Percentiles rank a stretch among this genome's conserved stretches.
phyloP scores from a whole-genome alignment of 192 early-diverging fungal genomes.

The Diversispora eburnea region DNA sequence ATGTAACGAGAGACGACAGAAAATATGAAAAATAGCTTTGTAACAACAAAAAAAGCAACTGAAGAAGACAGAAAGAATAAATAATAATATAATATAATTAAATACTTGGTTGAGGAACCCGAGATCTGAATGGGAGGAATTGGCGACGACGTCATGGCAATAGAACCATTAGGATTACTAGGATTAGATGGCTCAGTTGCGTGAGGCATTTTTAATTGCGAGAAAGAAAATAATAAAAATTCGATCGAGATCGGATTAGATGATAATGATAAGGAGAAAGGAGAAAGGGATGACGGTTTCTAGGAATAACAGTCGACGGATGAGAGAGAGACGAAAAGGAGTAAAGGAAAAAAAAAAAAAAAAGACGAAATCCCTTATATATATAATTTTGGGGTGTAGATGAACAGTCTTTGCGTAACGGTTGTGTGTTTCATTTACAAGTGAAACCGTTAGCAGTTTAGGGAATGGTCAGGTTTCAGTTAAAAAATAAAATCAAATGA shows the following conservation, averaged over 20 bases:
- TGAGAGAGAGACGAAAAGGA: background rate
- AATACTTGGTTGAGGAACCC: background rate
- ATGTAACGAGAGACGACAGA: no score
- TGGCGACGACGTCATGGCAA: background rate
- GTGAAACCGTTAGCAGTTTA: background rate
- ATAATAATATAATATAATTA: background rate
- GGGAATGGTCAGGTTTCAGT: background rate
- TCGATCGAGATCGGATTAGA: background rate
- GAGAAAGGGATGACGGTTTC: no score
- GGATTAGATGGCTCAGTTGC: background rate
- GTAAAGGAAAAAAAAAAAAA: background rate
- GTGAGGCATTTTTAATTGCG: background rate
- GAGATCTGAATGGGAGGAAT: background rate
- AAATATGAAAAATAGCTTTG: no score
- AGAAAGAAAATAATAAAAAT: background rate
- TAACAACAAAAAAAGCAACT: background rate
- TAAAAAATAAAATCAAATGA: background rate
- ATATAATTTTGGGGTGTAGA: background rate
- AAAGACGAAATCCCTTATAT: background rate
- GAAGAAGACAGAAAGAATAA: background rate
- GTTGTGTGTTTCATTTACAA: background rate
- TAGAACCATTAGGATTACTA: background rate
- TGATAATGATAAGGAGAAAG: background rate
- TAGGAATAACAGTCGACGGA: background rate
- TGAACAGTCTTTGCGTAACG: background rate